Evolutionary conservation across 2,329 filamentous ascomycete genomes (phyloP).

Genomic region (Ilyonectria sp.): DNA sequence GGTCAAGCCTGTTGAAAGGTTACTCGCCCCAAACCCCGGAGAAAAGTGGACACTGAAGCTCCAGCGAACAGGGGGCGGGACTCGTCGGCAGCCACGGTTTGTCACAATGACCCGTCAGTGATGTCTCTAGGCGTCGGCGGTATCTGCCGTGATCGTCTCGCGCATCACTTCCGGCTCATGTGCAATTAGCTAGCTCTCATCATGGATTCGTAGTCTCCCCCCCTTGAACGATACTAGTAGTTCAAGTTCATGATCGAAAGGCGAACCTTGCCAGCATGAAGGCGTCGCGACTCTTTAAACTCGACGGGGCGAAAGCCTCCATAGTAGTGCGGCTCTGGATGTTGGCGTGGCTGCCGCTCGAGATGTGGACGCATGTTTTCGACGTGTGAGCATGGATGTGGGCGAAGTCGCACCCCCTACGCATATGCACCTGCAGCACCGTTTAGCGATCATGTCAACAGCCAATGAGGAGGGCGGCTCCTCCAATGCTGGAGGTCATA

Average conservation of each 20-base stretch:
- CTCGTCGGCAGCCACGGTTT: slow-evolving; percentile 47
- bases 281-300: not conserved
- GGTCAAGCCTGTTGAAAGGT: slow-evolving; percentile 41
- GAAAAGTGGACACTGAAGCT: slow-evolving; percentile 40
- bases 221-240: slow-evolving; percentile 11
- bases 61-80: slow-evolving; percentile 47
- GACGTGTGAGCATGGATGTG: slow-evolving; percentile 41
- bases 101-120: slow-evolving; percentile 43
- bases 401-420: slow-evolving; percentile 36
- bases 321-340: slow-evolving; percentile 32
- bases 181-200: slow-evolving; percentile 17
- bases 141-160: slow-evolving; percentile 49
- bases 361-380: slow-evolving; percentile 36
- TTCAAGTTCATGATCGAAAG: not conserved
- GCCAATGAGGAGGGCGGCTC: slow-evolving; percentile 39
- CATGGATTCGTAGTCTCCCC: slow-evolving; percentile 25
- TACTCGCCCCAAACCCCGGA: slow-evolving; percentile 46
- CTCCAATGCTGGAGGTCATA: slow-evolving; percentile 36
- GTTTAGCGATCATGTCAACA: slow-evolving; percentile 44
- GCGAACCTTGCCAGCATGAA: slow-evolving; percentile 4
- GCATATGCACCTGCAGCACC: slow-evolving; percentile 48
- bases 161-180: slow-evolving; percentile 31
- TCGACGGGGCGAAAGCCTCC: not conserved
- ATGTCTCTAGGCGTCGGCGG: slow-evolving; percentile 42
- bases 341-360: slow-evolving; percentile 33